These are phyloP conservation scores for Apiospora saccharicola DNA, from an alignment of 2,329 filamentous ascomycete species.

Conservation along the genomic window DNA sequence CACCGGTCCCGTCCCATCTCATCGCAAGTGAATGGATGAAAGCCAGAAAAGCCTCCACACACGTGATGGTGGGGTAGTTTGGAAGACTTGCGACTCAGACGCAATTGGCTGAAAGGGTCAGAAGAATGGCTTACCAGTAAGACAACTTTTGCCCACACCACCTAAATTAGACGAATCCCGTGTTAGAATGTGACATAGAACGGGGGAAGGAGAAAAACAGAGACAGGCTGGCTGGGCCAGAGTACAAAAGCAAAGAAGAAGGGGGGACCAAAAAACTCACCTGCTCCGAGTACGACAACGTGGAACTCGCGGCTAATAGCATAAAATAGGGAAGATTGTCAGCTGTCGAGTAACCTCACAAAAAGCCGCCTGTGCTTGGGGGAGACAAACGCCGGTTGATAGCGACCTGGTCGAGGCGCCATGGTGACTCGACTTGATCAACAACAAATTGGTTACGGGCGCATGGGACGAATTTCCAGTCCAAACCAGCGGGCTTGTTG, in stretches of 20 bases:
- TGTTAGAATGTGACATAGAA: constrained; percentile 11
- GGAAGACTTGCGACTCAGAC: constrained; percentile 14
- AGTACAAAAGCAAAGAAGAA: constrained; percentile 22
- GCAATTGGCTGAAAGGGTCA: background rate
- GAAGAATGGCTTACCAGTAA: constrained; percentile 71
- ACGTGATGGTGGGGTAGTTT: constrained; percentile 26
- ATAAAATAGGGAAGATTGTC: constrained; percentile 32
- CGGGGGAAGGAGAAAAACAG: constrained; percentile 31
- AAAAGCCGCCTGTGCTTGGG: constrained; percentile 1
- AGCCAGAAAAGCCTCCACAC: constrained; percentile 32
- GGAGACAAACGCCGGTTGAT: constrained; percentile 18
- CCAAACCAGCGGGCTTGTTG: background rate
- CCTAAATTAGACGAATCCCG: constrained; percentile 55
- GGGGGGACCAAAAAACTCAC: constrained; percentile 52
- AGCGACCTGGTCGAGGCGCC: constrained; percentile 13
- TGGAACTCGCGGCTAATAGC: constrained; percentile 75
- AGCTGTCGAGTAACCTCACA: constrained; percentile 31
- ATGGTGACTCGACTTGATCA: constrained; percentile 15
- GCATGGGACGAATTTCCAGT: background rate
- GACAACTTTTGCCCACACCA: constrained; percentile 90
- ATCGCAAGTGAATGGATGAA: constrained; percentile 1
- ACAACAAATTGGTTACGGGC: background rate
- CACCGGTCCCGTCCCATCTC: background rate
- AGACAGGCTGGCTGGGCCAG: constrained; percentile 18
- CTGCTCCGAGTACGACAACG: constrained; percentile 82